phyloP scores from a whole-genome alignment of 768 basidiomycete genomes.

The Psilocybe cubensis region DNA sequence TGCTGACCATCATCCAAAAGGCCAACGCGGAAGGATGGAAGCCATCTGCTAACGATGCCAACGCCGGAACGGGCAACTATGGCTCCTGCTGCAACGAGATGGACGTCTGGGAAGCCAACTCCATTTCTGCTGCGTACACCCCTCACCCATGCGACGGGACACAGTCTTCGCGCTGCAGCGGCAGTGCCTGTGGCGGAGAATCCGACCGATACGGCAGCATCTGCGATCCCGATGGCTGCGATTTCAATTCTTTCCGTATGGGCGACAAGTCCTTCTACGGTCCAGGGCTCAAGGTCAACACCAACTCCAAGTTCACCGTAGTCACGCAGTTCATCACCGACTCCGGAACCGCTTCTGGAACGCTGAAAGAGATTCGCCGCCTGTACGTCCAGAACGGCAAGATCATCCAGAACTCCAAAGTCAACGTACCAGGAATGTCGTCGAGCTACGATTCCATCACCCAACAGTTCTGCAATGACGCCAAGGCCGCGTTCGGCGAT shows the following conservation, averaged over 20 bases:
- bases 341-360: constrained; percentile 47
- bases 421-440: constrained; percentile 47
- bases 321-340: constrained; percentile 62
- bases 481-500: constrained; percentile 49
- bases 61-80: constrained; percentile 26
- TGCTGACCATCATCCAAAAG: constrained; percentile 5
- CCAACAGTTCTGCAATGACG: constrained; percentile 45
- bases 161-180: constrained; percentile 45
- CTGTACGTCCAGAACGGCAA: constrained; percentile 58
- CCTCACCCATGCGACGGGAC: constrained; percentile 50
- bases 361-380: constrained; percentile 57
- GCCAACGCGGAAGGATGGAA: constrained; percentile 26
- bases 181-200: constrained; percentile 38
- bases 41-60: constrained; percentile 22
- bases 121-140: constrained; percentile 51
- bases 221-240: constrained; percentile 63
- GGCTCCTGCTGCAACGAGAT: constrained; percentile 40
- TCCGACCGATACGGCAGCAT: constrained; percentile 42
- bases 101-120: constrained; percentile 66
- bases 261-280: constrained; percentile 53
- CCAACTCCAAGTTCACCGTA: constrained; percentile 47
- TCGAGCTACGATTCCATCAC: constrained; percentile 46
- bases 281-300: constrained; percentile 35
- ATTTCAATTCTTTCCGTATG: constrained; percentile 66
- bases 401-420: constrained; percentile 53